Evolutionary conservation across 2,329 filamentous ascomycete species (phyloP), one percentile per base, ranked within the genome.

Genomic region (Clonostachys rosea): DNA sequence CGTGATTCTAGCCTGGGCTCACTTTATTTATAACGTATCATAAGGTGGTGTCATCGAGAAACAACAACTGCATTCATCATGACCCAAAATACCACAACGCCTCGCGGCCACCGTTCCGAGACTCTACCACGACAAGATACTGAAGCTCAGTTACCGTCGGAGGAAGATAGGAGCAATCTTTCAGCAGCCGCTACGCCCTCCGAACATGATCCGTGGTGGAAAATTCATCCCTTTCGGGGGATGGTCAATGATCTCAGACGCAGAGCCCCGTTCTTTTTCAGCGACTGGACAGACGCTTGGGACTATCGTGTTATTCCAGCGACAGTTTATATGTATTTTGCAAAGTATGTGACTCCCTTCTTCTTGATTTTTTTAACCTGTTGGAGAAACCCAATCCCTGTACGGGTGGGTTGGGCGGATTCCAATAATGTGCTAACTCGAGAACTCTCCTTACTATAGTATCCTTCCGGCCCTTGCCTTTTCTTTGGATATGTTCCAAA

Each of bases 311-410:
- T 95, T 40, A 78, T 95, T 37, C 90, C 90, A 2, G 89, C 89
- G 14, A 95, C 90, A 10, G 73, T 95, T 33, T 95, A 95, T 68
- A 95, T 95, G 88, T 95, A 94, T 71, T 95, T 95, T 76, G 89
- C 90, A 52, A 95, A 95, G 89, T 92, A 76, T 52, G 74, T 54
- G 17, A 44, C 18, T 18, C 3, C 17, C 10, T 6, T 47, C 30
- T 40, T 34, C 17, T 40, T 40, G 13, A 33, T 14, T 18, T 44
- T 20, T n/a, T 37, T 41, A n/a, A 12, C 39, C 17, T 4, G 24
- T 30, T 7, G 24, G 9, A 30, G 24, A 30, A 30, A 10, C 1
- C n/a, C 41, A 18, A 3, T 3, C 7, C 9, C 35, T 17, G 14
- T 8, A 30, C 33, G 8, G 13, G 34, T 30, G 30, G 30, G 43